Conservation (phyloP, 139 green algal genomes). For the Deuterostichococcus epilithicus region DNA sequence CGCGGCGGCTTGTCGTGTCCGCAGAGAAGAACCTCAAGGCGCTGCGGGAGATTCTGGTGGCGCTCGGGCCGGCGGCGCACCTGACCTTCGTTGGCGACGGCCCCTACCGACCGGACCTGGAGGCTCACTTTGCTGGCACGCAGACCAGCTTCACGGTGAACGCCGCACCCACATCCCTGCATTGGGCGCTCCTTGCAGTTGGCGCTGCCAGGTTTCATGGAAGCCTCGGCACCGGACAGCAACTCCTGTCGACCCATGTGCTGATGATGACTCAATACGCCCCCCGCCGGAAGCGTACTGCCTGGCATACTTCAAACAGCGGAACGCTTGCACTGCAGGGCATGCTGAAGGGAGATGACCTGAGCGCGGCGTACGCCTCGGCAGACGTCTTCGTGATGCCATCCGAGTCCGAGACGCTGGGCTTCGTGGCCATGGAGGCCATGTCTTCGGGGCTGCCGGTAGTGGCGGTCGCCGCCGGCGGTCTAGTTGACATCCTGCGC, state of each 20-base stretch:
- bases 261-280: no score
- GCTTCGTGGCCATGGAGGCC: slow-evolving; percentile 96
- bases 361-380: slow-evolving; percentile 86
- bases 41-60: slow-evolving; percentile 58
- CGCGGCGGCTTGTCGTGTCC: no score
- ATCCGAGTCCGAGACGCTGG: slow-evolving; percentile 87
- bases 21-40: slow-evolving; percentile 60
- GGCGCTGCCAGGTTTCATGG: no score
- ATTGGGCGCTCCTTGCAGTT: background rate
- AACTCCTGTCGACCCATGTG: no score
- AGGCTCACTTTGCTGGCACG: slow-evolving; percentile 52
- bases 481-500: slow-evolving; percentile 87
- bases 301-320: no score
- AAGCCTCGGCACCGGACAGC: no score
- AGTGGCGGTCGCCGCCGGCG: slow-evolving; percentile 86
- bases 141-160: slow-evolving; percentile 61
- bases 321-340: slow-evolving; percentile 29
- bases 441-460: slow-evolving; percentile 91
- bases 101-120: slow-evolving; percentile 67
- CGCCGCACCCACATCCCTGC: background rate
- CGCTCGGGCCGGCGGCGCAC: slow-evolving; percentile 44
- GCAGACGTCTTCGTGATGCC: slow-evolving; percentile 97
- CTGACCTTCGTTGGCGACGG: slow-evolving; percentile 95
- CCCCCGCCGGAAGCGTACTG: background rate
- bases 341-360: slow-evolving; percentile 82